These are phyloP conservation scores for Chlamydomonas incerta DNA, from an alignment of 139 green algal genomes.

Conservation along the genomic window DNA sequence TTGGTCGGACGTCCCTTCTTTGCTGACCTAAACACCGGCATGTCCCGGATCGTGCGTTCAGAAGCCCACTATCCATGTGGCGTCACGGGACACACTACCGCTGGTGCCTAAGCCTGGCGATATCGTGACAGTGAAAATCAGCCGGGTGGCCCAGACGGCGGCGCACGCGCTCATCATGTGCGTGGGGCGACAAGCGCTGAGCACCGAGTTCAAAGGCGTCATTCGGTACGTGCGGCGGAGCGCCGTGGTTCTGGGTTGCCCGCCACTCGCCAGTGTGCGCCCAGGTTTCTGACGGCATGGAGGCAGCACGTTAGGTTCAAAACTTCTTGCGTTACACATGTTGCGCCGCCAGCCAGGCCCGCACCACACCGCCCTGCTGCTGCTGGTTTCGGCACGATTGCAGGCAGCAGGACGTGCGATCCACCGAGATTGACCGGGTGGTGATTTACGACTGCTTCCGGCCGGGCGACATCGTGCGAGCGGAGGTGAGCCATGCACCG, in stretches of 20 bases:
- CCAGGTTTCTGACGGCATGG: no score
- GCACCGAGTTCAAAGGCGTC: conserved; percentile 74
- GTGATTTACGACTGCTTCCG: conserved; percentile 88
- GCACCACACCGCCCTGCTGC: no score
- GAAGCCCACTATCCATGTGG: conserved; percentile 48
- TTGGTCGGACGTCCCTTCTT: no score
- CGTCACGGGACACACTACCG: conserved; percentile 16
- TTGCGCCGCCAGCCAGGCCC: no score
- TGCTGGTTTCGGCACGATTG: no score
- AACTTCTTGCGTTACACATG: no score
- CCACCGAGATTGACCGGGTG: conserved; percentile 92
- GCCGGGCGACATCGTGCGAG: conserved; percentile 85
- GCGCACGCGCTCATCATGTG: conserved; percentile 69
- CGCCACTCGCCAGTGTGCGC: no score
- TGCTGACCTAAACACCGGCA: no score
- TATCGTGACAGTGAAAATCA: conserved; percentile 59
- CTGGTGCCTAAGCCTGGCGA: conserved; percentile 59
- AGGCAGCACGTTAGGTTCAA: no score
- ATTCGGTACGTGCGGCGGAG: conserved; percentile 58
- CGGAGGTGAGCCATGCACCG: conserved; percentile 48
- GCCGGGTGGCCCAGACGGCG: conserved; percentile 45
- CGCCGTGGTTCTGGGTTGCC: no score
- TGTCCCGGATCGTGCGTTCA: no score
- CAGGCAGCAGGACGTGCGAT: conserved; percentile 81
- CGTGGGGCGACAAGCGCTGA: conserved; percentile 68